Evolutionary conservation across 2,329 filamentous ascomycete species (phyloP), one percentile per base, ranked within the genome.

Genomic region (Sclerotinia trifoliorum): DNA sequence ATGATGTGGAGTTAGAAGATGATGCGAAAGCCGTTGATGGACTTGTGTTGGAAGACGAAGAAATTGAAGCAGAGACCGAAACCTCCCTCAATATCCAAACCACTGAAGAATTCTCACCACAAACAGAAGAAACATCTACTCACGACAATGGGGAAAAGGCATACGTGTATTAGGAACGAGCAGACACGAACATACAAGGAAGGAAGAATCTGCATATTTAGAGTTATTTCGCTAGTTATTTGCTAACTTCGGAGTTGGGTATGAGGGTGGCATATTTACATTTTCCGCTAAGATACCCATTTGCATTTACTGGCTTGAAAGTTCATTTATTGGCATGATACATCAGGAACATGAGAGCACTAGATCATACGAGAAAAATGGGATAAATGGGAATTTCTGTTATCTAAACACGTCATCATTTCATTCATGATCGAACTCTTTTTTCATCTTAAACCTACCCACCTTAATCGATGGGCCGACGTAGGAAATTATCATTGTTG

Each of bases 1-100:
- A 54, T n/a, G 61, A 49, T 29, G 32, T 35, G 11, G 44, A 35
- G 6, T 29, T 61, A 49, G 62, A 64, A n/a, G 63, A 61, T 51
- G 39, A 65, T 7, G 29, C 26, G 3, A 54, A 19, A 42, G 49
- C 57, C 24, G 49, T 42, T 42, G 39, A 63, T 17, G 19, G 17
- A n/a, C 17, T n/a, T 8, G 46, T n/a, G 35, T 19, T 48, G 15
- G 21, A 57, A n/a, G 13, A 24, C 7, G 21, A 42, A 35, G 5
- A 60, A 48, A 21, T 29, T 0, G 42, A 48, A 19, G 13, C 3
- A 11, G 21, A 24, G 7, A 17, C 29, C 10, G 13, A 35, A 19
- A 13, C 60, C 17, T 32, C 2, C 15, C 7, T 35, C n/a, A 63
- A 17, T 5, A 15, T 21, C 1, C 32, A 39, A 26, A 26, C 15